Conservation (phyloP, 1,284 basidiomycete species). For the Sporisorium reilianum region DNA sequence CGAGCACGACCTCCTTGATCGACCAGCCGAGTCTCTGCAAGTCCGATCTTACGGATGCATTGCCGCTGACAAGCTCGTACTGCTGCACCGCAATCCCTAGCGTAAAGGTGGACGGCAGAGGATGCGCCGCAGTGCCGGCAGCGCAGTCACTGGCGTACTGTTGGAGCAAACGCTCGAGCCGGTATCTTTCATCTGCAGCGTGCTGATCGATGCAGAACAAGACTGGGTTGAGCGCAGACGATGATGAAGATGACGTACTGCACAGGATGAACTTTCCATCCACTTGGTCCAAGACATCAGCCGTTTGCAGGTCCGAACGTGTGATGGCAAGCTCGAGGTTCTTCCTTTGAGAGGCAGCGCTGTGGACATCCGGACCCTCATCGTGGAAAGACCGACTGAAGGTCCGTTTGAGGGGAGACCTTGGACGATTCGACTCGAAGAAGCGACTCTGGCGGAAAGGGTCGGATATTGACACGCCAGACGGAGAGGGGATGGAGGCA, state of each 20-base stretch:
- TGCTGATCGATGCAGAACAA: conserved; percentile 92
- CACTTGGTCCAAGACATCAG: conserved; percentile 77
- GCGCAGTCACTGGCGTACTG: conserved; percentile 73
- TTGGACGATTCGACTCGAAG: conserved; percentile 21
- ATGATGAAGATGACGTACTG: conserved; percentile 60
- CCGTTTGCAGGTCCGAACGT: conserved; percentile 14
- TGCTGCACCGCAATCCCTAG: conserved; percentile 23
- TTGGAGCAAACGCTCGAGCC: conserved; percentile 84
- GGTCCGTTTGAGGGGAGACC: neutral
- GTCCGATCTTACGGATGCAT: neutral
- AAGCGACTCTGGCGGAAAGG: conserved; percentile 20
- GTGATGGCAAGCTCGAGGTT: conserved; percentile 22
- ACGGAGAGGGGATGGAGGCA: conserved; percentile 22
- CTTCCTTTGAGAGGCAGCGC: too few relatives aligned
- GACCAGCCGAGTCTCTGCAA: conserved; percentile 27
- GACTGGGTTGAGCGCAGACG: conserved; percentile 40
- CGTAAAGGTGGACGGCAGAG: conserved; percentile 6
- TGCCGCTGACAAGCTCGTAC: conserved; percentile 8
- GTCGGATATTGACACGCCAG: neutral
- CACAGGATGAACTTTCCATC: conserved; percentile 90
- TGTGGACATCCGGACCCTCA: neutral
- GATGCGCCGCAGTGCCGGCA: conserved; percentile 3
- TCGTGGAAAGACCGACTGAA: neutral
- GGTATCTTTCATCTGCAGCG: conserved; percentile 87
- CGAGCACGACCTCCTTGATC: conserved; percentile 9